These are phyloP conservation scores for Lipomyces anomalus DNA, from an alignment of 805 yeast genomes.

Conservation along the genomic window DNA sequence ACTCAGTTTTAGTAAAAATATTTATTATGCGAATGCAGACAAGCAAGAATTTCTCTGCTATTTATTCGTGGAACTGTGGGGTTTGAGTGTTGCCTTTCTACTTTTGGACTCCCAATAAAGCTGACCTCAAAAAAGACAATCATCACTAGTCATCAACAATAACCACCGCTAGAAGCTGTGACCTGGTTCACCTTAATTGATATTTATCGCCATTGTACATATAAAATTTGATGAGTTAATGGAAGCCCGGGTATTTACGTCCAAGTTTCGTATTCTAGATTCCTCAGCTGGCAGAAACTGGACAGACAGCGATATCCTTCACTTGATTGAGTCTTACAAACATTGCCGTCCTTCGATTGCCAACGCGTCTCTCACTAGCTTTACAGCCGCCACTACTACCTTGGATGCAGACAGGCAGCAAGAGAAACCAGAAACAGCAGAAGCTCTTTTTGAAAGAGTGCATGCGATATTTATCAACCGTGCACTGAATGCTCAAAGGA, in stretches of 20 bases:
- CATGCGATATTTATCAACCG: slow-evolving; percentile 8
- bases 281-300: slow-evolving; percentile 7
- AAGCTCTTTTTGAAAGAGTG: slow-evolving; percentile 12
- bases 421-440: slow-evolving; percentile 9
- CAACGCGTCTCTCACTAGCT: too few species aligned
- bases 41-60: too few species aligned
- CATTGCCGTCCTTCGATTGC: slow-evolving; percentile 10
- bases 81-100: too few species aligned
- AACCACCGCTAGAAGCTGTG: too few species aligned
- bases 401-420: not conserved
- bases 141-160: too few species aligned
- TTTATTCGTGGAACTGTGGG: too few species aligned
- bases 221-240: too few species aligned
- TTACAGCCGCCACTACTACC: not conserved
- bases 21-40: too few species aligned
- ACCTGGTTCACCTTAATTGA: too few species aligned
- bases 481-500: slow-evolving; percentile 14
- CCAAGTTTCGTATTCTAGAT: slow-evolving; percentile 3
- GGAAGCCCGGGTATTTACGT: slow-evolving; percentile 1
- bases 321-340: slow-evolving; percentile 11
- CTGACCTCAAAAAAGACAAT: too few species aligned
- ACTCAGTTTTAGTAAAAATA: too few species aligned
- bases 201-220: too few species aligned
- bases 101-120: not conserved
- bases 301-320: slow-evolving; percentile 15